phyloP scores from a whole-genome alignment of 164 flowering plant species.

The Nymphaea colorata region DNA sequence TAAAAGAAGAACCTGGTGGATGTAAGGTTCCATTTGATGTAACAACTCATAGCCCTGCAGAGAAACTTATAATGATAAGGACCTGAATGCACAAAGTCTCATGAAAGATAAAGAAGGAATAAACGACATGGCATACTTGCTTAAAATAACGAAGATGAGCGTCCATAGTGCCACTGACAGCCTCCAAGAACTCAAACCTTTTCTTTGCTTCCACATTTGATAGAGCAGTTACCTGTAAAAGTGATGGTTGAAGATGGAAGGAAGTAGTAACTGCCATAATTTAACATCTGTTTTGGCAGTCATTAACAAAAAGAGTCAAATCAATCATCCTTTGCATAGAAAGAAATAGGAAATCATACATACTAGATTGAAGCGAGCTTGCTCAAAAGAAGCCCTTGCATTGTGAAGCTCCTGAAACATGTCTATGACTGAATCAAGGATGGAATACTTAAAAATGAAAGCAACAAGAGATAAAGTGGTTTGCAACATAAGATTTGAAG shows the following conservation, averaged over 20 bases:
- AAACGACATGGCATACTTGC: slow-evolving; percentile 38
- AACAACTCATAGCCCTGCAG: slow-evolving; percentile 89
- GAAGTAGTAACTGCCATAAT: not conserved
- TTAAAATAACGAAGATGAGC: slow-evolving; percentile 96
- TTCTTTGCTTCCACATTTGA: slow-evolving; percentile 89
- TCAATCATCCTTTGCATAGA: too few relatives aligned
- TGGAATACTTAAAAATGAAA: not conserved
- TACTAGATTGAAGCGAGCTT: slow-evolving; percentile 94
- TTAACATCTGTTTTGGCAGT: not conserved
- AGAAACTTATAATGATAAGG: slow-evolving; percentile 2
- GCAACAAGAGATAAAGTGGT: not conserved
- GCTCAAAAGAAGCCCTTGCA: slow-evolving; percentile 86
- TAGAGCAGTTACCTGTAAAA: slow-evolving; percentile 67
- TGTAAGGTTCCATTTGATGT: slow-evolving; percentile 98
- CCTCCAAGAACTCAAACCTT: slow-evolving; percentile 94
- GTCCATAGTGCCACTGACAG: slow-evolving; percentile 95
- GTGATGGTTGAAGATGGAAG: not conserved
- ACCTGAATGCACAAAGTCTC: not conserved
- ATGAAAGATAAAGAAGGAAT: not conserved
- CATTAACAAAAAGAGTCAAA: not conserved
- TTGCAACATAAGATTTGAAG: not conserved
- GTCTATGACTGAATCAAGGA: slow-evolving; percentile 33
- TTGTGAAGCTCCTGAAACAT: slow-evolving; percentile 81
- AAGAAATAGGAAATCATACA: slow-evolving; percentile 4
- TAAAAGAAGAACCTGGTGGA: slow-evolving; percentile 60